These are phyloP conservation scores for Balamuthia mandrillaris DNA, from an alignment of 208 protist genomes.

Conservation along the genomic window DNA sequence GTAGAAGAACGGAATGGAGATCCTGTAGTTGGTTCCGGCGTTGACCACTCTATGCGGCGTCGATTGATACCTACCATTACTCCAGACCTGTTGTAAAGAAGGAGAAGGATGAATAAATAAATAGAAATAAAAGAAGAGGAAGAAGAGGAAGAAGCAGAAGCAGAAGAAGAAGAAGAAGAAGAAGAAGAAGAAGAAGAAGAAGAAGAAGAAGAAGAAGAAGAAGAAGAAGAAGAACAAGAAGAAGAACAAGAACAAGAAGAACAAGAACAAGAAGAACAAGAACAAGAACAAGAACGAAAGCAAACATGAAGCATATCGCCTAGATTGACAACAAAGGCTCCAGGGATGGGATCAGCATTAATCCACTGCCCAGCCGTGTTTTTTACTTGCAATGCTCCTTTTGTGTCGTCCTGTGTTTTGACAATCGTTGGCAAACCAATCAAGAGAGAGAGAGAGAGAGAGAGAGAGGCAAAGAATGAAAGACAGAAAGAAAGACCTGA, in stretches of 20 bases:
- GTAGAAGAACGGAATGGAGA: slow-evolving; percentile 5
- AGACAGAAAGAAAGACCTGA: neutral
- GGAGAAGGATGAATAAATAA: too few relatives aligned
- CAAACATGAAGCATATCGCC: slow-evolving; percentile 25
- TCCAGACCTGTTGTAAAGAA: neutral
- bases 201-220: too few relatives aligned
- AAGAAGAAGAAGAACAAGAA: too few relatives aligned
- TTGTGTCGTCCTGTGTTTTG: neutral
- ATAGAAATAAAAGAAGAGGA: too few relatives aligned
- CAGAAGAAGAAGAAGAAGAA: too few relatives aligned
- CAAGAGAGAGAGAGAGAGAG: neutral
- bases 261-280: too few relatives aligned
- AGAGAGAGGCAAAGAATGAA: neutral
- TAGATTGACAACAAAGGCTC: slow-evolving; percentile 15
- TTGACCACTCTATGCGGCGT: neutral
- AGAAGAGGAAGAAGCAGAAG: too few relatives aligned
- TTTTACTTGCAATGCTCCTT: neutral
- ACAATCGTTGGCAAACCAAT: neutral
- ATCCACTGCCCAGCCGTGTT: slow-evolving; percentile 6
- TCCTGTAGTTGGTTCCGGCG: neutral
- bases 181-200: too few relatives aligned
- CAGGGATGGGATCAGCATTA: slow-evolving; percentile 8
- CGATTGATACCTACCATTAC: neutral
- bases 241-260: too few relatives aligned
- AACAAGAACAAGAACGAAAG: too few relatives aligned